These are phyloP conservation scores for Phytophthora idaei DNA, from an alignment of 352 stramenopile species.

Conservation along the genomic window DNA sequence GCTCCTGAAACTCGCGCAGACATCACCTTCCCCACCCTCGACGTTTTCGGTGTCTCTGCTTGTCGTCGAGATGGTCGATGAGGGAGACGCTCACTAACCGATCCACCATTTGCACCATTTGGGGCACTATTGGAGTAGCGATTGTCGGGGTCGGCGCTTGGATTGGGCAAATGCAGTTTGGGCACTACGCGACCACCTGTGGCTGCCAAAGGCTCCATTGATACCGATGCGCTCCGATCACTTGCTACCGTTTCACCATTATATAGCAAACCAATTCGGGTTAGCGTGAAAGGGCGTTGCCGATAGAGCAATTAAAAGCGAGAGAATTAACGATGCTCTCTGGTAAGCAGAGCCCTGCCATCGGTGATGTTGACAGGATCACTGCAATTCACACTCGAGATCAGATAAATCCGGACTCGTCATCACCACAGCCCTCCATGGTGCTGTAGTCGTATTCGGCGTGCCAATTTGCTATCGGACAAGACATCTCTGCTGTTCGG, in stretches of 20 bases:
- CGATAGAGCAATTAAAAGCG: no score
- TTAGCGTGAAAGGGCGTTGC: slow-evolving; percentile 7
- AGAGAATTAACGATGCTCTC: neutral
- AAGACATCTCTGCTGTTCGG: no score
- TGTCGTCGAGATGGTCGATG: slow-evolving; percentile 16
- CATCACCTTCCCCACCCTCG: slow-evolving; percentile 26
- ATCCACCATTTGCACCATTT: slow-evolving; percentile 5
- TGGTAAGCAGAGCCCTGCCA: no score
- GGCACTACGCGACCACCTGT: slow-evolving; percentile 21
- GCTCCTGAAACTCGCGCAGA: slow-evolving; percentile 38
- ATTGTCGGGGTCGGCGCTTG: neutral
- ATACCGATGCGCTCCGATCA: neutral
- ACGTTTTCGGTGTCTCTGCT: neutral
- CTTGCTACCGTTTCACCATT: slow-evolving; percentile 18
- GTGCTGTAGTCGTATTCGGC: no score
- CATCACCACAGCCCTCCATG: no score
- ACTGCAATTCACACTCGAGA: no score
- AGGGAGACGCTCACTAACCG: slow-evolving; percentile 21
- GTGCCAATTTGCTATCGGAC: no score
- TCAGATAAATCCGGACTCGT: no score
- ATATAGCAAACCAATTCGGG: slow-evolving; percentile 9
- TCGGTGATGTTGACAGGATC: no score
- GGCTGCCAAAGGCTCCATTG: slow-evolving; percentile 37
- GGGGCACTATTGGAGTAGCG: slow-evolving; percentile 10
- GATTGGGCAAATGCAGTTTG: slow-evolving; percentile 34